Evolutionary conservation across 2,329 filamentous ascomycete genomes (phyloP), one percentile per base, ranked within the genome.

Genomic region (Colletotrichum cordylinicola): DNA sequence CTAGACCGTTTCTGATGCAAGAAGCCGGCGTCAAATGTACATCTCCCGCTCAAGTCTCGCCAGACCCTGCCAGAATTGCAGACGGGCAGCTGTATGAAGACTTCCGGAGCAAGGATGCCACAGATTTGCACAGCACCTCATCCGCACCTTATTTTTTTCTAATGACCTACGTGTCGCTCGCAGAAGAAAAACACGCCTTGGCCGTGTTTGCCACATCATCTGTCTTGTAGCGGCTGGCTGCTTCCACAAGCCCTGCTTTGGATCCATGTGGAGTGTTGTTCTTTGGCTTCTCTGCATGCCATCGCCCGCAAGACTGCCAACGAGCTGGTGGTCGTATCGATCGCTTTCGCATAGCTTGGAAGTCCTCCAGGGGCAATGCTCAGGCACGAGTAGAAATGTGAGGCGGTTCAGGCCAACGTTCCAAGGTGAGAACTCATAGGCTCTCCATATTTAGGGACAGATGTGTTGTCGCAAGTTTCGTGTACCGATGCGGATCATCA

Each of bases 131-230:
- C 61, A 35, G 33, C 55, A 39, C 43, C 21, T 35, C 56, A 64
- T 55, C 24, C 6, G 15, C 21, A 33, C 24, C 56, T 48, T 52
- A 52, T 52, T 52, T 52, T 13, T 60, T 39, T 60, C 21, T 29
- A 52, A 10, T 35, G 27, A 66, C 64, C 58, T 69, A 76, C 70
- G 58, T 74, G 74, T 74, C 56, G 43, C n/a, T 21, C 21, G 18
- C 48, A 60, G 39, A 64, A 68, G 43, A 27, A 69, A 35, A 12
- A 31, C 31, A 8, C 24, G 21, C n/a, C 74, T 74, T 76, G 74
- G 70, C 70, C 29, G 9, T 58, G 39, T 69, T 61, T 73, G 70
- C 74, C 70, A 76, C 74, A 68, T 76, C 70, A 69, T 52, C 70
- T 74, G 29, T 33, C 35, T 31, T 27, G 65, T 15, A 33, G 37